phyloP scores from a whole-genome alignment of 169 alveolate species.

The Eimeria falciformis region DNA sequence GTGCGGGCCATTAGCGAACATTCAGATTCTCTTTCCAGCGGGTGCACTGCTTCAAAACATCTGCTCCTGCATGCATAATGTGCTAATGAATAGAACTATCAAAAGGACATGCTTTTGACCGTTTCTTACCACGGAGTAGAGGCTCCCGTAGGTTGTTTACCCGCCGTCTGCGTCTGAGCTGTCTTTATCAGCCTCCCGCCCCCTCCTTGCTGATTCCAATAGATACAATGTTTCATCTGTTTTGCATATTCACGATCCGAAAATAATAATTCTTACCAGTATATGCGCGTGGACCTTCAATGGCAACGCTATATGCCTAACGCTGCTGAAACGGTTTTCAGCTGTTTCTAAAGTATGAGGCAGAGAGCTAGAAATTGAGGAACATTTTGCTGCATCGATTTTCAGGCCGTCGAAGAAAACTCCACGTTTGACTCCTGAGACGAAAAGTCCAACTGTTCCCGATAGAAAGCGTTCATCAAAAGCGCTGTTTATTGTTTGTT shows the following conservation, averaged over 20 bases:
- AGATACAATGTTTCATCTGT: not conserved
- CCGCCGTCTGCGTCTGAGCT: not conserved
- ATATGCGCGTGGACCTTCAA: not conserved
- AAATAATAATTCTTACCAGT: not conserved
- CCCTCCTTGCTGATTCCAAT: not conserved
- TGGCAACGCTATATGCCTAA: not conserved
- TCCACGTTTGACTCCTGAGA: slow-evolving; percentile 82
- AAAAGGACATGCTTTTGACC: too few species aligned
- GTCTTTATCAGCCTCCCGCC: not conserved
- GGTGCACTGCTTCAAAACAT: slow-evolving; percentile 30
- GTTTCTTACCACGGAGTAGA: not conserved
- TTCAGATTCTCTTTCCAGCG: slow-evolving; percentile 26
- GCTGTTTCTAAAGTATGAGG: too few species aligned
- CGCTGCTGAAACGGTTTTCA: not conserved
- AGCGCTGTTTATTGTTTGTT: slow-evolving; percentile 19
- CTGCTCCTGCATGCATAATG: slow-evolving; percentile 34
- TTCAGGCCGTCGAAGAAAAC: slow-evolving; percentile 80
- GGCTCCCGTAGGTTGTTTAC: not conserved
- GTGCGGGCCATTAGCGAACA: not conserved
- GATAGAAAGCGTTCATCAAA: slow-evolving; percentile 82
- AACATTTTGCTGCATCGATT: slow-evolving; percentile 80
- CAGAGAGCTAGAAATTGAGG: slow-evolving; percentile 67
- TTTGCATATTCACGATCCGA: too few species aligned
- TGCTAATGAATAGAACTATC: too few species aligned
- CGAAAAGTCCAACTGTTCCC: slow-evolving; percentile 82